Evolutionary conservation across 164 flowering plant species (phyloP).

Genomic region (Stephania yunnanensis): DNA sequence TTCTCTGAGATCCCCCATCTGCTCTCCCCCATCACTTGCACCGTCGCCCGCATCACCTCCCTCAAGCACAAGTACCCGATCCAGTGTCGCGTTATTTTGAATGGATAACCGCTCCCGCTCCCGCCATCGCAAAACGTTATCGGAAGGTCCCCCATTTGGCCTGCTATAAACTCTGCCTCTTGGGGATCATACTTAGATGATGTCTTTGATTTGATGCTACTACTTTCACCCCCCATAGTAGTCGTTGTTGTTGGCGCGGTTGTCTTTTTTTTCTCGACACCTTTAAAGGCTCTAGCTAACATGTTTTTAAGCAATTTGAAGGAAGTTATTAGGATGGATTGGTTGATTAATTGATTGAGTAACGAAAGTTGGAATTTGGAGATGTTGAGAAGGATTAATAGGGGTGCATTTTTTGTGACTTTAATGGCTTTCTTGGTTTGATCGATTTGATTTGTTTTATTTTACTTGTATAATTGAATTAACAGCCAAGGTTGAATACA

Average conservation of each 20-base stretch:
- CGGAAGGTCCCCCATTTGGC: constrained; percentile 27
- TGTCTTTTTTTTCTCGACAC: constrained; percentile 16
- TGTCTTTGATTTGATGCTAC: constrained; percentile 13
- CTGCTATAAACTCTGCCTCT: constrained; percentile 17
- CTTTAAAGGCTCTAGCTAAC: constrained; percentile 35
- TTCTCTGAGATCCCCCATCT: constrained; percentile 42
- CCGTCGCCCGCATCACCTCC: constrained; percentile 34
- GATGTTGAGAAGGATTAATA: not conserved
- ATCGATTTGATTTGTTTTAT: constrained; percentile 12
- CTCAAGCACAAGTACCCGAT: constrained; percentile 1
- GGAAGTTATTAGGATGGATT: not conserved
- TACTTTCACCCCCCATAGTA: constrained; percentile 6
- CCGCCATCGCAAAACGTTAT: constrained; percentile 16
- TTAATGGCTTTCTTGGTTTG: constrained; percentile 3
- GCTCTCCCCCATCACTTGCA: constrained; percentile 50
- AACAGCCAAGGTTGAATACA: constrained; percentile 14
- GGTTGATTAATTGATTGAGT: not conserved
- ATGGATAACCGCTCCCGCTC: not conserved
- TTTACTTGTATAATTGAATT: not conserved
- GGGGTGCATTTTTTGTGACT: not conserved
- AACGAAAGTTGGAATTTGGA: not conserved
- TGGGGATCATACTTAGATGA: constrained; percentile 16
- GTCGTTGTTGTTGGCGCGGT: no score
- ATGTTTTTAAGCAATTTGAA: constrained; percentile 6
- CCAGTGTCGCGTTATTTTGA: not conserved